phyloP scores from a whole-genome alignment of 106 monocot genomes.

The Narthecium ossifragum region DNA sequence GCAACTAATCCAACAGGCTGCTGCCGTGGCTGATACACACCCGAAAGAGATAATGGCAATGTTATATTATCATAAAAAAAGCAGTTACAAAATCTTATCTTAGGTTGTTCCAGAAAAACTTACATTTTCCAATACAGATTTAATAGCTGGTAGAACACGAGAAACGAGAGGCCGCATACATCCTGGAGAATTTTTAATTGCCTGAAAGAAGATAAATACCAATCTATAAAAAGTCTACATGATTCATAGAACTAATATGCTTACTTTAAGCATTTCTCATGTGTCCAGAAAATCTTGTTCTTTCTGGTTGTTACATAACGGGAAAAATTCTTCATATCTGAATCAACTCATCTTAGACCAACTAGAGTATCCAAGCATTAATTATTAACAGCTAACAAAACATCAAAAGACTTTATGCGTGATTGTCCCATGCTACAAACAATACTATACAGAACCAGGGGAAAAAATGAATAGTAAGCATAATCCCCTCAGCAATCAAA shows the following conservation, averaged over 20 bases:
- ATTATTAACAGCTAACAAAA: too few relatives aligned
- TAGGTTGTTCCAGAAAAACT: slow-evolving; percentile 2
- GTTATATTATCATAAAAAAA: too few relatives aligned
- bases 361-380: too few relatives aligned
- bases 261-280: neutral
- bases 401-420: too few relatives aligned
- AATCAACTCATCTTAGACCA: too few relatives aligned
- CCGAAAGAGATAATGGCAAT: neutral
- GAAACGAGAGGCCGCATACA: slow-evolving; percentile 64
- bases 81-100: neutral
- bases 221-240: neutral
- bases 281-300: neutral
- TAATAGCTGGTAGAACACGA: slow-evolving; percentile 77
- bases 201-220: slow-evolving; percentile 38
- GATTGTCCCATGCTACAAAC: too few relatives aligned
- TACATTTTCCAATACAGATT: slow-evolving; percentile 64
- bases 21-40: slow-evolving; percentile 45
- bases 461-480: too few relatives aligned
- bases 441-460: too few relatives aligned
- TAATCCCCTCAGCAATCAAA: too few relatives aligned
- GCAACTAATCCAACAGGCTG: slow-evolving; percentile 73
- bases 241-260: neutral
- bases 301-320: too few relatives aligned
- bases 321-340: too few relatives aligned
- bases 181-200: slow-evolving; percentile 92